These are phyloP conservation scores for Tetrahymena malaccensis DNA, from an alignment of 73 alveolate genomes.

Conservation along the genomic window DNA sequence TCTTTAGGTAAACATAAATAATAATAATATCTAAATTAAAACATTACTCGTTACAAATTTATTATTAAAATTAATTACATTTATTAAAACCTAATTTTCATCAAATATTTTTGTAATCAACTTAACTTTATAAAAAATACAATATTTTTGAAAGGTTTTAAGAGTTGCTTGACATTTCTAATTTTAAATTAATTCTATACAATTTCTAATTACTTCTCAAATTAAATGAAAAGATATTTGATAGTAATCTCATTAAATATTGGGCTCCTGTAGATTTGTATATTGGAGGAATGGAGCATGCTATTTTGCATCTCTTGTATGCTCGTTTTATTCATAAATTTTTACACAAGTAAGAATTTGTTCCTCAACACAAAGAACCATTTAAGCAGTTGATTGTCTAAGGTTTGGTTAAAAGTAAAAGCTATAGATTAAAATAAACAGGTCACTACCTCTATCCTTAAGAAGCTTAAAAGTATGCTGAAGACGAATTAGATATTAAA, in stretches of 20 bases:
- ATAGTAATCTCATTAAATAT: conserved; percentile 11
- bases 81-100: no score
- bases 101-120: no score
- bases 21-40: no score
- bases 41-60: background rate
- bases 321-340: conserved; percentile 66
- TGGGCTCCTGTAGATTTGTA: conserved; percentile 71
- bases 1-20: background rate
- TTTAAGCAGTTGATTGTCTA: conserved; percentile 45
- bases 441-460: conserved; percentile 45
- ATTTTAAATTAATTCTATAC: no score
- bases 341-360: background rate
- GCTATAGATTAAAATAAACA: conserved; percentile 11
- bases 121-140: no score
- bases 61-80: no score
- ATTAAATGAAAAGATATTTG: background rate
- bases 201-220: no score
- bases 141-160: no score
- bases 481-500: conserved; percentile 9
- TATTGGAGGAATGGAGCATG: conserved; percentile 75
- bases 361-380: conserved; percentile 41
- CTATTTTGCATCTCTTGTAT: conserved; percentile 62
- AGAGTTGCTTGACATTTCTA: no score
- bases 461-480: conserved; percentile 6
- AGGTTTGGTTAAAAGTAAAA: conserved; percentile 61